phyloP scores from a whole-genome alignment of 768 basidiomycete genomes.

The Dentipellis sp. region DNA sequence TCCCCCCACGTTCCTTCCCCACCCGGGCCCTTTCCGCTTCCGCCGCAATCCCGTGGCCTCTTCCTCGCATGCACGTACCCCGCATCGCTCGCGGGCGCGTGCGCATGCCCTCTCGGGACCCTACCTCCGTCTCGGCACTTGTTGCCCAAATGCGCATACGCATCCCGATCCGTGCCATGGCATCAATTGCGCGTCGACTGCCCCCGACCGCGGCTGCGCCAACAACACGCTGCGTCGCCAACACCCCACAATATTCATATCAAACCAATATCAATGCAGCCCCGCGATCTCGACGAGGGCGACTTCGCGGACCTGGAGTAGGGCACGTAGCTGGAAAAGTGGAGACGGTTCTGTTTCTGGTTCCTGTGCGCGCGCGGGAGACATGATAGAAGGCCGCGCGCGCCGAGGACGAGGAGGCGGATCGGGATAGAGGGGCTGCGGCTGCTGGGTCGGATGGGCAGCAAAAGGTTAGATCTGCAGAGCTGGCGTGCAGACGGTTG shows the following conservation, averaged over 20 bases:
- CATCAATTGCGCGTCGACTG: not conserved
- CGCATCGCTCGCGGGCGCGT: not conserved
- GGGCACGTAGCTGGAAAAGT: not conserved
- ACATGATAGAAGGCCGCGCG: not conserved
- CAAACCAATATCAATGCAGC: slow-evolving; percentile 32
- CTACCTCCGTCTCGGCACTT: not conserved
- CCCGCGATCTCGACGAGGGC: slow-evolving; percentile 88
- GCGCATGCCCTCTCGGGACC: not conserved
- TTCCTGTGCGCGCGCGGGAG: too few species aligned
- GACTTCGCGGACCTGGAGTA: slow-evolving; percentile 76
- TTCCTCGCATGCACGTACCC: not conserved
- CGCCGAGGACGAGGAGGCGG: not conserved
- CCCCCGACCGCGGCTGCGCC: not conserved
- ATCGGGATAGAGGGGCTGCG: not conserved
- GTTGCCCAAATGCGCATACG: not conserved
- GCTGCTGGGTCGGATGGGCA: too few species aligned
- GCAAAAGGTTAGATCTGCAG: too few species aligned
- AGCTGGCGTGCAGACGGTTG: too few species aligned
- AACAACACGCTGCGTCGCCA: not conserved
- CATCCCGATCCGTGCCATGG: not conserved
- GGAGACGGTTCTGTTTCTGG: not conserved
- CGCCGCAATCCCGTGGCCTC: not conserved
- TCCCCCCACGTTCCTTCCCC: not conserved
- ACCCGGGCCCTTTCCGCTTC: not conserved
- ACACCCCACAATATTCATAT: not conserved